Base-by-base conservation (phyloP, 345 rosid genomes). In the Eucalyptus erythrocorys region DNA sequence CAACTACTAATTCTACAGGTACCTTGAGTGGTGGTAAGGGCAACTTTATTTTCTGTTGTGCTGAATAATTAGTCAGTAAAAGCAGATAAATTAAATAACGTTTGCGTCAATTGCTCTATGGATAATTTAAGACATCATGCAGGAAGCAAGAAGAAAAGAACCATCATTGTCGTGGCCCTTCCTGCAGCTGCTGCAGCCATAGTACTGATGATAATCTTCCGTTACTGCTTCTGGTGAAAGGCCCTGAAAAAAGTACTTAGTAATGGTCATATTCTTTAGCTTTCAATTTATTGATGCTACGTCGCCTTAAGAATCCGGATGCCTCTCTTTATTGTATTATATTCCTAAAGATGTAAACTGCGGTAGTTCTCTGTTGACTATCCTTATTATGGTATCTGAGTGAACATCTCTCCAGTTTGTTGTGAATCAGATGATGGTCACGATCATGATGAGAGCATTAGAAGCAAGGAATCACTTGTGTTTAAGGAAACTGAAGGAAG, bases 401-500 rank as follows among this genome's bases (percentile, higher is more conserved):
- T 9, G 86, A 85, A 85, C 14, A 47, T 47, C 11, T 47, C 49
- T 40, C 45, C 47, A 48, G 13, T 86, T 86, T 89, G 48, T 19
- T 89, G 87, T 26, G 84, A 37, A 71, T 71, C 19, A 13, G 92
- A 80, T 47, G 87, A 85, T 24, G 85, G 59, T 66, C 79, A 86
- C 55, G n/a, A 19, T 71, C 82, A 49, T n/a, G 57, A 85, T 16
- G 42, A 85, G 42, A 85, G 87, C 57, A 32, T 37, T 81, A 89
- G 26, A 79, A 88, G 71, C 88, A 57, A 16, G 51, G 91, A 91
- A 45, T 88, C 94, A 34, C 91, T 92, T 55, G 34, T 86, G 90
- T 45, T 89, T 92, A 16, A 53, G 90, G 24, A 82, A 89, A 21
- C 88, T 94, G 49, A 90, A 86, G 87, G 88, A 14, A 37, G 95